Evolutionary conservation across 2,329 filamentous ascomycete species (phyloP).

Genomic region (Ascocoryne sarcoides): DNA sequence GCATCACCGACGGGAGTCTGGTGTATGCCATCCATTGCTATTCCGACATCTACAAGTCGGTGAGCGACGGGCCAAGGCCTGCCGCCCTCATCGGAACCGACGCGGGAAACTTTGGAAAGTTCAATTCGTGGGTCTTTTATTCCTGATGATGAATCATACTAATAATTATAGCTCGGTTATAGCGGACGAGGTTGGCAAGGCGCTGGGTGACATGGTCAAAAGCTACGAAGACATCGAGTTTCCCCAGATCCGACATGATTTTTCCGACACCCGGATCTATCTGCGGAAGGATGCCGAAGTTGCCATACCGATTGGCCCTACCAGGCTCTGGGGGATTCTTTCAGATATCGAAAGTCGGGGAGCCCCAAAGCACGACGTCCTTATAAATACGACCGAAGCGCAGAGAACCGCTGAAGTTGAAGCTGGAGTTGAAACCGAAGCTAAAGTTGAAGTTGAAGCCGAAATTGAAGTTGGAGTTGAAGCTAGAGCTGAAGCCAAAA

Average conservation of each 20-base stretch:
- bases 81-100: slow-evolving; percentile 26
- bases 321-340: no score
- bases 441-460: no score
- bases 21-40: slow-evolving; percentile 31
- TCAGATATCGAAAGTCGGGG: no score
- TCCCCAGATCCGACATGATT: slow-evolving; percentile 26
- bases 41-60: slow-evolving; percentile 21
- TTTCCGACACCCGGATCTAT: slow-evolving; percentile 28
- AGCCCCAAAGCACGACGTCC: no score
- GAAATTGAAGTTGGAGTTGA: no score
- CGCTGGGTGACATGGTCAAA: slow-evolving; percentile 20
- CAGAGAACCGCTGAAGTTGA: no score
- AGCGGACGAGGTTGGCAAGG: slow-evolving; percentile 4
- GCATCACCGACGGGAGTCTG: slow-evolving; percentile 20
- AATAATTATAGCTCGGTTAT: slow-evolving; percentile 9
- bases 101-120: slow-evolving; percentile 22
- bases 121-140: slow-evolving; percentile 15
- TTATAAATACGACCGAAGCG: no score
- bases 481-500: no score
- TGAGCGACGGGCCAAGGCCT: slow-evolving; percentile 18
- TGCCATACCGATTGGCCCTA: no score
- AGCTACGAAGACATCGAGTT: slow-evolving; percentile 22
- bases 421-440: no score
- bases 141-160: not conserved
- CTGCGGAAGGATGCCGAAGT: slow-evolving; percentile 17